Conservation (phyloP, 345 rosid genomes). For the Aquilaria yunnanensis region DNA sequence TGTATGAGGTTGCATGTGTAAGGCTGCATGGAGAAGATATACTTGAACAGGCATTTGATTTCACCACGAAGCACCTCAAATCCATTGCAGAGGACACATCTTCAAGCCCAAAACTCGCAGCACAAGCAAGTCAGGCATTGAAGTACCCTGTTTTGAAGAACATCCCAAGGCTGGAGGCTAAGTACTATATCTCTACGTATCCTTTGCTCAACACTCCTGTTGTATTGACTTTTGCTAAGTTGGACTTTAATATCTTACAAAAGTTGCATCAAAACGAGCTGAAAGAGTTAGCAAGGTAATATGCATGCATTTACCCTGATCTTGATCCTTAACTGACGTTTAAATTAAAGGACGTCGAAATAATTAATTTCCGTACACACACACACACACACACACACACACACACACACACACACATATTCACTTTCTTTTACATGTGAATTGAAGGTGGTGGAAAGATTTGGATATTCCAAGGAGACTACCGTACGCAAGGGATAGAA, state of each 20-base stretch:
- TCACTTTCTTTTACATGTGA: too few relatives aligned
- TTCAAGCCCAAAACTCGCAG: slow-evolving; percentile 2
- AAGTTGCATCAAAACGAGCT: slow-evolving; percentile 20
- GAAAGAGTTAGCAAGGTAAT: slow-evolving; percentile 11
- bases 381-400: too few relatives aligned
- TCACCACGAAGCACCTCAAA: slow-evolving; percentile 11
- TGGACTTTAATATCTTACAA: slow-evolving; percentile 31
- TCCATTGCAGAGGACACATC: not conserved
- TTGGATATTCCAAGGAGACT: slow-evolving; percentile 17
- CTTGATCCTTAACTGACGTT: too few relatives aligned
- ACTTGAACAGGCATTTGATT: slow-evolving; percentile 16
- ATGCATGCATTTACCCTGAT: too few relatives aligned
- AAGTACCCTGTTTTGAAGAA: slow-evolving; percentile 11
- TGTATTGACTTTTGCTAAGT: slow-evolving; percentile 21
- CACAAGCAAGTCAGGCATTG: slow-evolving; percentile 13
- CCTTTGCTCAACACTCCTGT: not conserved
- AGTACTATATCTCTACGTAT: slow-evolving; percentile 13
- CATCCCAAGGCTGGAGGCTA: slow-evolving; percentile 17
- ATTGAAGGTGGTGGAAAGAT: slow-evolving; percentile 25
- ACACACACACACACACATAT: too few relatives aligned
- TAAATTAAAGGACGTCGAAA: too few relatives aligned
- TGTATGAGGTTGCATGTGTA: slow-evolving; percentile 23
- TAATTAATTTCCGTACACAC: too few relatives aligned
- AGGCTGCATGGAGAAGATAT: slow-evolving; percentile 13
- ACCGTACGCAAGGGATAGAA: slow-evolving; percentile 23